A percentile compares a stretch with the other conserved stretches of the same genome.
Evolutionary conservation across 768 basidiomycete species (phyloP).

Genomic region (Russula earlei): DNA sequence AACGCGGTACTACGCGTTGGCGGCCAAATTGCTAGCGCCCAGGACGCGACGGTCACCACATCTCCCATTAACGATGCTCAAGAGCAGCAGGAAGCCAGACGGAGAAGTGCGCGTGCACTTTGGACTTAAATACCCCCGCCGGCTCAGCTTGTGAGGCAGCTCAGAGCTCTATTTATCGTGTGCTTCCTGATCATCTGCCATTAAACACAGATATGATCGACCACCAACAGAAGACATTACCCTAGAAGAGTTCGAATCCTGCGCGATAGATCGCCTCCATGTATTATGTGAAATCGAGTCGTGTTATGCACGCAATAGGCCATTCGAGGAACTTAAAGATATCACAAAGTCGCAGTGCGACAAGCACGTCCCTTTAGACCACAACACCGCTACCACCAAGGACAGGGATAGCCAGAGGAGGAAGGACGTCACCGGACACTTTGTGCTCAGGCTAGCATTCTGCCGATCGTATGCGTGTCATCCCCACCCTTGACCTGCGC

Average conservation of each 20-base stretch:
- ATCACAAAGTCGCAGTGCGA: conserved; percentile 55
- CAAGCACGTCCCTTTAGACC: conserved; percentile 68
- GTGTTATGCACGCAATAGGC: conserved; percentile 70
- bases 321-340: conserved; percentile 66
- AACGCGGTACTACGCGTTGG: background rate
- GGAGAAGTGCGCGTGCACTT: conserved; percentile 24
- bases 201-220: conserved; percentile 58
- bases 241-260: conserved; percentile 90
- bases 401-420: conserved; percentile 56
- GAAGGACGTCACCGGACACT: conserved; percentile 87
- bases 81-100: conserved; percentile 6
- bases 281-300: conserved; percentile 89
- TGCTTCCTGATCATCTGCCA: background rate
- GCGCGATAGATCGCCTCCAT: conserved; percentile 79
- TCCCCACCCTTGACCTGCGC: background rate
- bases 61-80: conserved; percentile 14
- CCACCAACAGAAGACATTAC: conserved; percentile 86
- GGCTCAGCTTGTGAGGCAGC: conserved; percentile 63
- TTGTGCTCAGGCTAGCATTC: conserved; percentile 88
- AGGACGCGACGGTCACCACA: background rate
- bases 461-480: conserved; percentile 78
- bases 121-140: conserved; percentile 44
- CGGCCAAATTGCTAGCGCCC: background rate
- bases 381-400: conserved; percentile 39
- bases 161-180: background rate